Evolutionary conservation across 257 asterid genomes (phyloP), one percentile per base, ranked within the genome.

Genomic region (Solanum habrochaites): DNA sequence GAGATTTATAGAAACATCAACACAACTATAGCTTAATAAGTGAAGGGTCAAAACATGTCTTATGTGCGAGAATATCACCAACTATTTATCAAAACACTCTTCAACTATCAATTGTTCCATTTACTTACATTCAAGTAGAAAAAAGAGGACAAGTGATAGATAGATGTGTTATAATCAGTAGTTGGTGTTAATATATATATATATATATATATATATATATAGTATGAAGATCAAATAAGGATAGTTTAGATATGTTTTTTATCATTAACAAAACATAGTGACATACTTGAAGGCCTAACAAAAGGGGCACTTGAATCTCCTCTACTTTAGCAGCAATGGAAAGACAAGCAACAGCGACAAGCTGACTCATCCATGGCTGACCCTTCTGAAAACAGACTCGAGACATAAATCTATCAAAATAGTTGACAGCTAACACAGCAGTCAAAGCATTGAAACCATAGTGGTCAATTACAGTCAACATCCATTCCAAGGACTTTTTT

Each of bases 241-340:
- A 43, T 11, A 43, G 5, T 11, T 39, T 43, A 43, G 15, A 43
- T 43, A 43, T 43, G 49, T 5, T 11, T 43, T 43, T 43, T 43
- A 45, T 45, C 16, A 45, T 45, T 45, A 66, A 8, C 13, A 31
- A 31, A 70, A 52, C 37, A 83, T 49, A 14, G 13, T 1, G 71
- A 89, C 95, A 49, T 91, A 95, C 99, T 89, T 95, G 98, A 39
- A 95, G 89, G 89, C 95, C 98, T 49, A 95, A 85, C 11, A 95
- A 87, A 74, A 94, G 92, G 21, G 98, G 97, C 80, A 93, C 97
- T 88, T 94, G 96, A 86, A 93, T 93, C 87, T 97, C 98, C 90
- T 97, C 99, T 89, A 97, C 92, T 86, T 97, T 97, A 0, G 98
- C 96, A 91, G 98, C 99, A 21, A 95, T 73, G 7, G 96, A 97